Evolutionary conservation across 768 basidiomycete genomes (phyloP).

Genomic region (Hygrophoropsis aurantiaca): DNA sequence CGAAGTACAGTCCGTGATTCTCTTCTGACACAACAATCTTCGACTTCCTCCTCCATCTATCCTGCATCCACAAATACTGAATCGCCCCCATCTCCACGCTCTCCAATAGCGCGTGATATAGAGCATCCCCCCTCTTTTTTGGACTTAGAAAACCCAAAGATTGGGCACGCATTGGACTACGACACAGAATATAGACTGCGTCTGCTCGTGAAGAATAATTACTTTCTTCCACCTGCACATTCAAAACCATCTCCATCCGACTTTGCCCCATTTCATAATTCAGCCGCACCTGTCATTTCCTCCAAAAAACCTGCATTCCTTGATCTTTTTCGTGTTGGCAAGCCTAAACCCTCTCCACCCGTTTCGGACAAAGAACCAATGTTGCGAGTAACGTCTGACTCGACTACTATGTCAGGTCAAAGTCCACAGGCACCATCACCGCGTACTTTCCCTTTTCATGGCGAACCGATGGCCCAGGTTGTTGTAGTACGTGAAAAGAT

Average conservation of each 20-base stretch:
- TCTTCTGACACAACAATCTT: constrained; percentile 60
- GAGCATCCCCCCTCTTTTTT: constrained; percentile 47
- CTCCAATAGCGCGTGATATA: constrained; percentile 43
- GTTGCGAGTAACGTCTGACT: constrained; percentile 66
- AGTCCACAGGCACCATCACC: constrained; percentile 35
- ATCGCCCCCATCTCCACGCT: constrained; percentile 63
- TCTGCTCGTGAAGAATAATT: constrained; percentile 82
- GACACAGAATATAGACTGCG: constrained; percentile 85
- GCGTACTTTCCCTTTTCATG: constrained; percentile 33
- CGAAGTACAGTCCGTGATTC: constrained; percentile 61
- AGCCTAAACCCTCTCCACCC: constrained; percentile 61
- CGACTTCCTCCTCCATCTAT: constrained; percentile 74
- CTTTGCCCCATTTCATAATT: constrained; percentile 42
- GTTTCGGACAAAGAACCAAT: constrained; percentile 44
- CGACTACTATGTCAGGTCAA: constrained; percentile 49
- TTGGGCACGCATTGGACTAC: constrained; percentile 59
- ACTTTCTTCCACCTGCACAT: constrained; percentile 87
- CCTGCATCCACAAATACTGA: constrained; percentile 70
- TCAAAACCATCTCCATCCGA: constrained; percentile 74
- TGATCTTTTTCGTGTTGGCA: constrained; percentile 70
- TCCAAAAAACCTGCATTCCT: constrained; percentile 58
- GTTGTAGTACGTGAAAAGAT: constrained; percentile 85
- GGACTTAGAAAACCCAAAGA: constrained; percentile 49
- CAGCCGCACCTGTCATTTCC: constrained; percentile 15
- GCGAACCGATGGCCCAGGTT: constrained; percentile 51